Evolutionary conservation across 2,329 filamentous ascomycete species (phyloP).

Genomic region (Nothopassalora personata): DNA sequence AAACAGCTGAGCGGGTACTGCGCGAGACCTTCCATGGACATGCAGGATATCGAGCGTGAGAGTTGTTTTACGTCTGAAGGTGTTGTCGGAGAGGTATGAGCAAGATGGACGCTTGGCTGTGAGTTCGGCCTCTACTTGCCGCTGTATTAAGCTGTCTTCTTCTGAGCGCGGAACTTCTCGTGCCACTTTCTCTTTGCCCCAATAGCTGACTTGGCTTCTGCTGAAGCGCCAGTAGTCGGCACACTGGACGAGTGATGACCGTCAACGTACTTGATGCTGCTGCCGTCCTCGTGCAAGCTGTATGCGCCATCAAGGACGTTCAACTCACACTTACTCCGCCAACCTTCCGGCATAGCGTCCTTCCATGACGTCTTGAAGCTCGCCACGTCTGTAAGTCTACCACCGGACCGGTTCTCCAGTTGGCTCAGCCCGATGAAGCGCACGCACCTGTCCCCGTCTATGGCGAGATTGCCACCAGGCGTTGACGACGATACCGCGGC

Average conservation of each 20-base stretch:
- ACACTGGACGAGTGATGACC: not conserved
- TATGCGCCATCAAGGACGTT: slow-evolving; percentile 26
- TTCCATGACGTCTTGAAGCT: slow-evolving; percentile 37
- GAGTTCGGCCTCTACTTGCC: not conserved
- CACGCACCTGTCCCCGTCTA: slow-evolving; percentile 21
- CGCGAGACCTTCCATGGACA: too few species aligned
- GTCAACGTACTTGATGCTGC: slow-evolving; percentile 20
- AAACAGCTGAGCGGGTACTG: too few species aligned
- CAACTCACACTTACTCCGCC: slow-evolving; percentile 25
- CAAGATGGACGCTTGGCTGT: too few species aligned
- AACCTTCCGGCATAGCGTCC: slow-evolving; percentile 31
- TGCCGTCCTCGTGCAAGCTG: slow-evolving; percentile 16
- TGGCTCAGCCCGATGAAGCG: slow-evolving; percentile 21
- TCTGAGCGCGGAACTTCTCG: slow-evolving; percentile 34
- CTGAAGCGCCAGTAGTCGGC: slow-evolving; percentile 1
- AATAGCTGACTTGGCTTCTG: slow-evolving; percentile 20
- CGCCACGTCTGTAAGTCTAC: slow-evolving; percentile 20
- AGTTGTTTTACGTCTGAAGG: too few species aligned
- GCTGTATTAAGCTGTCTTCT: slow-evolving; percentile 18
- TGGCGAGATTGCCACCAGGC: slow-evolving; percentile 25
- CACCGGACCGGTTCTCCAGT: slow-evolving; percentile 21
- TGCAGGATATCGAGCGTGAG: too few species aligned
- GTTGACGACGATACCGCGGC: slow-evolving; percentile 13
- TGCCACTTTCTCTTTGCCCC: slow-evolving; percentile 36
- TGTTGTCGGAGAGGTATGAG: too few species aligned